Conservation (phyloP, 306 rosid species). For the Casuarina equisetifolia region DNA sequence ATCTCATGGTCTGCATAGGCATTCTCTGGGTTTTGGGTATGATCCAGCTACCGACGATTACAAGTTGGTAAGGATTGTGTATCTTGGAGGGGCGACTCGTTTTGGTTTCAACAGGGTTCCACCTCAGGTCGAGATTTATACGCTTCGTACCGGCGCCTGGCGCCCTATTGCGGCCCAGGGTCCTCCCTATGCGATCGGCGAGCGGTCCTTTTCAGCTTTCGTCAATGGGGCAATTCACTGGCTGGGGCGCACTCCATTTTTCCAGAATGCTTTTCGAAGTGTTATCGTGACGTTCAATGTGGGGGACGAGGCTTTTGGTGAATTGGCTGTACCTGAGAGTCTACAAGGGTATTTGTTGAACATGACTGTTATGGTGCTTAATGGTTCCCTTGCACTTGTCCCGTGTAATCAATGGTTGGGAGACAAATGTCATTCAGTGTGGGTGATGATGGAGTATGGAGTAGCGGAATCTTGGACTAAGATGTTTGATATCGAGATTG, state of each 20-base stretch:
- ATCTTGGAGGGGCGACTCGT: background rate
- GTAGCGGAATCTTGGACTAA: background rate
- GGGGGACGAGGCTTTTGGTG: background rate
- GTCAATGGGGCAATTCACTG: background rate
- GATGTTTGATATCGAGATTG: background rate
- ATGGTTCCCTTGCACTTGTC: slow-evolving; percentile 6
- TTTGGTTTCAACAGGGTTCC: background rate
- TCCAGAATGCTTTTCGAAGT: background rate
- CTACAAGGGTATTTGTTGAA: background rate
- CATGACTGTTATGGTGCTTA: background rate
- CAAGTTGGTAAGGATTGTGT: background rate
- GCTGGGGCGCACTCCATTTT: background rate
- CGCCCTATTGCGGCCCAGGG: background rate
- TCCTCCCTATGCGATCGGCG: background rate
- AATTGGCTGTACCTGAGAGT: background rate
- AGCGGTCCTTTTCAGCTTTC: background rate
- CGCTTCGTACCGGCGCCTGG: background rate
- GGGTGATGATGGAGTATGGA: slow-evolving; percentile 8
- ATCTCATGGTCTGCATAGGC: background rate
- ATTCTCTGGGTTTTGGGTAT: background rate
- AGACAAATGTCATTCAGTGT: background rate
- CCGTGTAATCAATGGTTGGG: background rate
- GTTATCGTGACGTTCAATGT: background rate
- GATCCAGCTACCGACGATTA: background rate
- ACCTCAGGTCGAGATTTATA: background rate